Evolutionary conservation across 1,284 basidiomycete species (phyloP), one percentile per base, ranked within the genome.

Genomic region (Cystobasidiaceae sp.): DNA sequence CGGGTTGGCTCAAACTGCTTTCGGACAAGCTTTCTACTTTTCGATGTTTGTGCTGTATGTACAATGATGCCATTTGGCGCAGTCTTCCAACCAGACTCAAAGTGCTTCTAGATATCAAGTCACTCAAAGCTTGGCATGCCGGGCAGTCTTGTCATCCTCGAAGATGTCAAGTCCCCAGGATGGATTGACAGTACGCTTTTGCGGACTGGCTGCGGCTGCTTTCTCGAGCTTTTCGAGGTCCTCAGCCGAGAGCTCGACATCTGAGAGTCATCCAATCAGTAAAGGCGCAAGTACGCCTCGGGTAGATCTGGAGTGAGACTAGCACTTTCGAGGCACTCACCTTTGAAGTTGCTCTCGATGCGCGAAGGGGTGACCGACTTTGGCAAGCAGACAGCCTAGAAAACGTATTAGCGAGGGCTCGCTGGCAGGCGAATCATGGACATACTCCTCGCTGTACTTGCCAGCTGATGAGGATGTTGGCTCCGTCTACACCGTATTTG

Each of bases 351-450:
- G 15, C 83, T 78, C 39, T 80, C 79, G 75, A 93, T 89, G 57
- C 91, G 85, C 39, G 80, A 75, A 34, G 84, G 83, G 0, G 84
- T 92, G 51, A 90, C 87, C 25, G 84, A 89, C 78, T 89, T 89
- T 21, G 87, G 87, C 69, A 89, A 85, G 61, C 88, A 85, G 25
- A 81, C 81, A 71, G 50, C 48, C 60, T 62, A 30, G 8, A 27
- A 21, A 33, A 9, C 37, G 28, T 11, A n/a, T n/a, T n/a, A n/a
- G n/a, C n/a, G n/a, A n/a, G n/a, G n/a, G n/a, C n/a, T n/a, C n/a
- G n/a, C n/a, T n/a, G n/a, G n/a, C n/a, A n/a, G 33, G 45, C 3
- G 3, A 19, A 15, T 25, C 17, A 23, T 28, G 5, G 9, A 37
- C 56, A n/a, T 23, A 85, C 85, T n/a, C 85, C 85, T 39, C 85